Percentiles rank a stretch among this genome's conserved stretches.
These are phyloP conservation scores for Chytriomyces hyalinus DNA, from an alignment of 192 early-diverging fungal genomes.

Conservation along the genomic window DNA sequence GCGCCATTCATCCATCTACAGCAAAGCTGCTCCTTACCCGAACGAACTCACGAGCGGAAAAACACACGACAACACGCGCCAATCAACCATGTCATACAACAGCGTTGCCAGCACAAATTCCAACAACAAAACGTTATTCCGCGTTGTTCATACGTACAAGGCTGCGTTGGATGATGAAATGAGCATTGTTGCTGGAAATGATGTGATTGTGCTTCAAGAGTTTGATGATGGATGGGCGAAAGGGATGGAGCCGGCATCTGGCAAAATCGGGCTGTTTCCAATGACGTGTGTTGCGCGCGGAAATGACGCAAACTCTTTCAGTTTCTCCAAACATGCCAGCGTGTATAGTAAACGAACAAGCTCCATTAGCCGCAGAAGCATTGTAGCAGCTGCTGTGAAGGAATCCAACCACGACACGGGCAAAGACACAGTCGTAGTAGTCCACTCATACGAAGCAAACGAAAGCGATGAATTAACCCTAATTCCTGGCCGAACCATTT, in stretches of 20 bases:
- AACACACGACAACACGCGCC: neutral
- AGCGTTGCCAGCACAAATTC: neutral
- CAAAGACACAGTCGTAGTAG: constrained; percentile 9
- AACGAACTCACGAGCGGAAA: neutral
- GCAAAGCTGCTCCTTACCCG: neutral
- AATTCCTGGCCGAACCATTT: constrained; percentile 35
- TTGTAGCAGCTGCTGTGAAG: neutral
- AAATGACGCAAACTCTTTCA: neutral
- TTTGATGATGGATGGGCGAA: constrained; percentile 54
- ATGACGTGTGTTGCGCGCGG: constrained; percentile 37
- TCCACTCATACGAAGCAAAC: constrained; percentile 37
- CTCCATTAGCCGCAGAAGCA: constrained; percentile 5
- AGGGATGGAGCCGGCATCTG: constrained; percentile 23
- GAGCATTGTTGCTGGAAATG: constrained; percentile 29
- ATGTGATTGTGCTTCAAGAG: constrained; percentile 36
- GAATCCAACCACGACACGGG: neutral
- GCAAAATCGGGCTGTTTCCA: constrained; percentile 43
- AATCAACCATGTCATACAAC: neutral
- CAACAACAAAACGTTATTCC: constrained; percentile 1
- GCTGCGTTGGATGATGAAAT: constrained; percentile 45
- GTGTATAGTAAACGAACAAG: constrained; percentile 18
- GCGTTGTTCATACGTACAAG: constrained; percentile 38
- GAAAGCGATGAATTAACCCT: constrained; percentile 45
- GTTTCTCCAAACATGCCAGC: neutral
- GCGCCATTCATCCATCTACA: constrained; percentile 15